Evolutionary conservation across 1,284 basidiomycete genomes (phyloP).

Genomic region (Ustilago hordei): DNA sequence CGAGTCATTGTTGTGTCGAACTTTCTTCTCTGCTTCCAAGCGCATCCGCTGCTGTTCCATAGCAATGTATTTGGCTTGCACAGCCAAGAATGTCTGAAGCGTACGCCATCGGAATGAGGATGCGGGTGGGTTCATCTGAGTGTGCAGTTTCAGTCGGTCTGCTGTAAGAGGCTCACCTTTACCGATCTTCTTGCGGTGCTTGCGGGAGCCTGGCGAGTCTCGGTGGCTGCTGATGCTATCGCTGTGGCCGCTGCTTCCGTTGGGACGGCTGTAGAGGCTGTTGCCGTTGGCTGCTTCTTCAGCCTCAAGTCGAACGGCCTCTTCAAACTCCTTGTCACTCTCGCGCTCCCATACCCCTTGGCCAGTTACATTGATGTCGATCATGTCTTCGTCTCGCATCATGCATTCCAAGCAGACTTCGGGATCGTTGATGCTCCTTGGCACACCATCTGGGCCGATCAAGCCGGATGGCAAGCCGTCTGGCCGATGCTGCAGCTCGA

Average conservation of each 20-base stretch:
- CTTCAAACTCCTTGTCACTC: conserved; percentile 84
- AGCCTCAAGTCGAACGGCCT: conserved; percentile 79
- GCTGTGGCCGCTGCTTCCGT: conserved; percentile 25
- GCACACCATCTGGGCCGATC: conserved; percentile 63
- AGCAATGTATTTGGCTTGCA: conserved; percentile 72
- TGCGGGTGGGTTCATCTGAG: conserved; percentile 77
- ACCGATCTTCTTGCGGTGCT: conserved; percentile 74
- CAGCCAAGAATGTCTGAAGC: conserved; percentile 72
- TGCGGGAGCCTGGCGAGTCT: conserved; percentile 52
- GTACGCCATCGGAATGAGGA: conserved; percentile 73
- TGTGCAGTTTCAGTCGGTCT: conserved; percentile 81
- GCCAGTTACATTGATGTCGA: conserved; percentile 88
- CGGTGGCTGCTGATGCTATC: conserved; percentile 44
- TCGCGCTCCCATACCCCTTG: conserved; percentile 90
- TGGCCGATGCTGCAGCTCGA: conserved; percentile 67
- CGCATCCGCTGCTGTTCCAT: conserved; percentile 68
- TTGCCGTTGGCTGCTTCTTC: conserved; percentile 40
- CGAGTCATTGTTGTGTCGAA: conserved; percentile 20
- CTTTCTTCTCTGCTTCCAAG: conserved; percentile 37
- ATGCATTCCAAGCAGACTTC: conserved; percentile 97
- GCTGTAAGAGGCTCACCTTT: conserved; percentile 69
- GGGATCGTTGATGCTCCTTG: conserved; percentile 63
- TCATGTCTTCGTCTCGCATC: conserved; percentile 99
- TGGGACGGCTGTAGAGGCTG: conserved; percentile 1
- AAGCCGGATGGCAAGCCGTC: conserved; percentile 62